A percentile compares a stretch with the other conserved stretches of the same genome.
Conservation (phyloP, 2,329 filamentous ascomycete genomes). For the Penicillium brasilianum region DNA sequence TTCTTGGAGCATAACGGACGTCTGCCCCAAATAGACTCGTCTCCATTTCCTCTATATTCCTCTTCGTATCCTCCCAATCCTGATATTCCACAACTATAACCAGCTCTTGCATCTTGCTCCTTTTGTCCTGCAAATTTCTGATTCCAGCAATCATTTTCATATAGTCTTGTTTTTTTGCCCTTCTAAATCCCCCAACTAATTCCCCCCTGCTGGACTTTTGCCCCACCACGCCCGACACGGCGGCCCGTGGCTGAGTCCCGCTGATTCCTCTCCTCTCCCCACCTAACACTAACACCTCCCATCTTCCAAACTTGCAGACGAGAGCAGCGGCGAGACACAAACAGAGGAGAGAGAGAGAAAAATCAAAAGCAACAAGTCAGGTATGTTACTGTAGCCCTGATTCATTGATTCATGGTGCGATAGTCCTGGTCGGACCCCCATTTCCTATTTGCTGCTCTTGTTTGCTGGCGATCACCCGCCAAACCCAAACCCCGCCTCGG, state of each 20-base stretch:
- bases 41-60: neutral
- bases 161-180: no score
- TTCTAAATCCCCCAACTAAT: neutral
- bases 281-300: constrained; percentile 6
- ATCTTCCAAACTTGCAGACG: neutral
- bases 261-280: constrained; percentile 12
- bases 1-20: neutral
- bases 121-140: no score
- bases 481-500: constrained; percentile 16
- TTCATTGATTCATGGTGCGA: no score
- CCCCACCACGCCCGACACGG: constrained; percentile 22
- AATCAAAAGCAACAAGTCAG: neutral
- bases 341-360: neutral
- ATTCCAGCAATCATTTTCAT: no score
- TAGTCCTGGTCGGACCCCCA: no score
- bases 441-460: neutral
- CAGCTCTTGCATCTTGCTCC: no score
- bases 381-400: neutral
- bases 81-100: neutral
- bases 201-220: constrained; percentile 9
- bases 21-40: neutral
- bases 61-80: neutral
- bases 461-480: constrained; percentile 2
- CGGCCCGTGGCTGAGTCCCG: constrained; percentile 26
- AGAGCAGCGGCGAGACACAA: neutral